A percentile compares a stretch with the other conserved stretches of the same genome.
Evolutionary conservation across 305 asterid species (phyloP).

Genomic region (Fraxinus baroniana): DNA sequence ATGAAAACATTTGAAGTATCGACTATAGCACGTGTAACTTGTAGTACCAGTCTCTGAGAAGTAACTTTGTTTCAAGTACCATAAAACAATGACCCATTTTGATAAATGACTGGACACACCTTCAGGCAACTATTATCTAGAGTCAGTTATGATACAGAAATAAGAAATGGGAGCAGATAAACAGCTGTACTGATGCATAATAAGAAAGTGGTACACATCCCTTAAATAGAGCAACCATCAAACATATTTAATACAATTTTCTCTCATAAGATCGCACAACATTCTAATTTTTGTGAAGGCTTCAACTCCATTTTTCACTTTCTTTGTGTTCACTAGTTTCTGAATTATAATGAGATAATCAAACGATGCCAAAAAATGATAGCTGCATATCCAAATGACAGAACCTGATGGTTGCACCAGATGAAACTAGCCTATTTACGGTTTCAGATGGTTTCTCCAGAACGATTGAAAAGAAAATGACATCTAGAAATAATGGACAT

Average conservation of each 20-base stretch:
- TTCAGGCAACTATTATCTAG: background rate
- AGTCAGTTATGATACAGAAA: background rate
- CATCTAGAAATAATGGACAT: background rate
- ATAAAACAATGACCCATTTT: background rate
- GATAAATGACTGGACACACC: background rate
- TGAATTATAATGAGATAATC: background rate
- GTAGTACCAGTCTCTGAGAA: background rate
- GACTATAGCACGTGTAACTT: background rate
- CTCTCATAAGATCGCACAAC: background rate
- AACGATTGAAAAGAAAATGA: background rate
- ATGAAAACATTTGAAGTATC: background rate
- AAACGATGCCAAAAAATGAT: background rate
- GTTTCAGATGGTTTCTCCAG: background rate
- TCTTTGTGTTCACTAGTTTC: background rate
- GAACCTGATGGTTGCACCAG: background rate
- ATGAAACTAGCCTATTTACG: background rate
- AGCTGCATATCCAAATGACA: background rate
- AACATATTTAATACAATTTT: background rate
- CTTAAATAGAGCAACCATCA: background rate
- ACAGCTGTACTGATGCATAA: background rate
- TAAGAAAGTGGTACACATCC: background rate
- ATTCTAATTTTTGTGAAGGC: background rate
- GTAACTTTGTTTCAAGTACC: slow-evolving; percentile 16
- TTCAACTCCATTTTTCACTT: background rate
- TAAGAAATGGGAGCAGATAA: background rate